Conservation (phyloP, 805 yeast species). For the Starmera amethionina region DNA sequence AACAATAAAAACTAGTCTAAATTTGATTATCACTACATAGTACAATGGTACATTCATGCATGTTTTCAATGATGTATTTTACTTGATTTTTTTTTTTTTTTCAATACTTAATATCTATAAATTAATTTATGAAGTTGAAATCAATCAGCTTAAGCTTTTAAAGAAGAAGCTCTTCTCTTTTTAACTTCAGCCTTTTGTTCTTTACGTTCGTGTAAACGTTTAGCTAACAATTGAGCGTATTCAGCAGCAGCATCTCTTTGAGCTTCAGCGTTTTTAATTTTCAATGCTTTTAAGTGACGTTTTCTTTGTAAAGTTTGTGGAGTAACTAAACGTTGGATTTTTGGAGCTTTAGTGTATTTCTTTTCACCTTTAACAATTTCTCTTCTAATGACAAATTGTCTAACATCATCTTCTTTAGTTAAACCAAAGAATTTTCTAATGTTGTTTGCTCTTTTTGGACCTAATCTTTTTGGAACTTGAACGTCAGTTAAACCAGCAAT, state of each 20-base stretch:
- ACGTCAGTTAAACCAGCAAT: slow-evolving; percentile 93
- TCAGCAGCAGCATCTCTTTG: slow-evolving; percentile 99
- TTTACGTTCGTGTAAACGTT: slow-evolving; percentile 97
- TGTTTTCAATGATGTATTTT: neutral
- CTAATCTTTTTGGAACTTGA: slow-evolving; percentile 97
- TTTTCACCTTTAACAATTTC: slow-evolving; percentile 97
- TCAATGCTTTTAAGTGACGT: slow-evolving; percentile 90
- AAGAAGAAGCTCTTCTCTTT: slow-evolving; percentile 99
- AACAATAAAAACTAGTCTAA: too few relatives aligned
- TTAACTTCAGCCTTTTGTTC: slow-evolving; percentile 97
- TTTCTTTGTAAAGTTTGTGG: slow-evolving; percentile 99
- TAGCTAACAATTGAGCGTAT: slow-evolving; percentile 97
- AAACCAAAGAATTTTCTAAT: slow-evolving; percentile 99
- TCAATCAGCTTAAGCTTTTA: slow-evolving; percentile 58
- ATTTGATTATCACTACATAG: neutral
- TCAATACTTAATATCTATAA: neutral
- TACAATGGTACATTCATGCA: neutral
- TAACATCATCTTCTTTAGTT: slow-evolving; percentile 61
- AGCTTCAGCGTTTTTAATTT: slow-evolving; percentile 94
- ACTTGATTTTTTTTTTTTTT: neutral
- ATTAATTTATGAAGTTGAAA: too few relatives aligned
- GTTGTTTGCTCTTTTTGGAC: slow-evolving; percentile 99
- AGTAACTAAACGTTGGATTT: slow-evolving; percentile 98
- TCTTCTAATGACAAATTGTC: slow-evolving; percentile 92
- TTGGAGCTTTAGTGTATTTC: slow-evolving; percentile 99